A percentile compares a stretch with the other conserved stretches of the same genome.
These are phyloP conservation scores for Acmispon strigosus DNA, from an alignment of 306 rosid genomes.

Conservation along the genomic window DNA sequence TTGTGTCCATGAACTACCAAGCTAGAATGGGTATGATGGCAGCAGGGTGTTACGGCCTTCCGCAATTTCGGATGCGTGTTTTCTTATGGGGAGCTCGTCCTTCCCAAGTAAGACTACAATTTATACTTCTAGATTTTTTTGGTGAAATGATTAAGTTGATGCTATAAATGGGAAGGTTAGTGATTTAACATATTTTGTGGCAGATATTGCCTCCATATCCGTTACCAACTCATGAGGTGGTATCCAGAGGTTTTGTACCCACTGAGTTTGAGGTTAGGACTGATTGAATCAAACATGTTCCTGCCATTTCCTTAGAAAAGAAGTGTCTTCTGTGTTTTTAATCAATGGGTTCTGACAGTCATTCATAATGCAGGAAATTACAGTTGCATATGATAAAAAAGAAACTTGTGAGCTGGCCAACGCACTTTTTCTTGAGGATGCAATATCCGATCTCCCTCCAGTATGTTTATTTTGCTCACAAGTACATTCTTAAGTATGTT, in stretches of 20 bases:
- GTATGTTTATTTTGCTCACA: conserved; percentile 13
- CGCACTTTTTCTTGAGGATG: conserved; percentile 31
- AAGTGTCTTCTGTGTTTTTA: neutral
- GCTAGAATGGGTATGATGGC: conserved; percentile 77
- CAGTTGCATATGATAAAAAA: conserved; percentile 23
- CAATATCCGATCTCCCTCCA: conserved; percentile 36
- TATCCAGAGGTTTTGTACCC: conserved; percentile 24
- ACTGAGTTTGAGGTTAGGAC: conserved; percentile 36
- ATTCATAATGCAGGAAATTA: conserved; percentile 27
- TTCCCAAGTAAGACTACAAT: conserved; percentile 28
- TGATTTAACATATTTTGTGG: neutral
- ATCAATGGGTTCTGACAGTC: neutral
- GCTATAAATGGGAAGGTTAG: neutral
- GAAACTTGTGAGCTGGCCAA: conserved; percentile 18
- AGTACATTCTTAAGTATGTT: neutral
- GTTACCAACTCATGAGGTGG: conserved; percentile 42
- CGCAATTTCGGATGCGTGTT: conserved; percentile 82
- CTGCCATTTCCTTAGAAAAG: neutral
- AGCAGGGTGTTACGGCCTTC: conserved; percentile 80
- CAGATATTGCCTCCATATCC: conserved; percentile 47
- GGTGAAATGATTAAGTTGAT: neutral
- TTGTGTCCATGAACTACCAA: conserved; percentile 70
- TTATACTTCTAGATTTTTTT: neutral
- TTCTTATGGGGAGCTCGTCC: conserved; percentile 80
- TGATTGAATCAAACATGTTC: neutral